These are phyloP conservation scores for Astraeus odoratus DNA, from an alignment of 768 basidiomycete genomes.

Conservation along the genomic window DNA sequence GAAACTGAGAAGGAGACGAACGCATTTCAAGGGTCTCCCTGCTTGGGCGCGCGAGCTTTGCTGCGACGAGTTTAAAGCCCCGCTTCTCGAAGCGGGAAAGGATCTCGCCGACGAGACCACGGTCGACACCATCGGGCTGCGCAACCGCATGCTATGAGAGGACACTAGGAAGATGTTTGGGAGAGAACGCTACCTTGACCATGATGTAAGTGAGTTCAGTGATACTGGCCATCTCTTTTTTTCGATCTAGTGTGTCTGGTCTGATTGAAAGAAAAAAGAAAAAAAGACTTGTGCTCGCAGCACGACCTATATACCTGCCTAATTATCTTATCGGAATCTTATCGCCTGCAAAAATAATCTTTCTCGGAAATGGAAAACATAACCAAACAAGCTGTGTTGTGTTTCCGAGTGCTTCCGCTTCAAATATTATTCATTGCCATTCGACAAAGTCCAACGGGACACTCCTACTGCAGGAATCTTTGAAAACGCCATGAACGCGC, in stretches of 20 bases:
- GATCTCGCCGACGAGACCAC: conserved; percentile 92
- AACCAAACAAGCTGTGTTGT: conserved; percentile 35
- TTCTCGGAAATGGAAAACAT: conserved; percentile 31
- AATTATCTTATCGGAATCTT: conserved; percentile 30
- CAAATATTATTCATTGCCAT: conserved; percentile 17
- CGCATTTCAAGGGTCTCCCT: conserved; percentile 88
- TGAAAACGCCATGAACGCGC: conserved; percentile 36
- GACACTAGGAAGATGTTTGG: not conserved
- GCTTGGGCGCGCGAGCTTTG: conserved; percentile 83
- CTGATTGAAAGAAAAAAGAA: conserved; percentile 15
- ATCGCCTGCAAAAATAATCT: conserved; percentile 20
- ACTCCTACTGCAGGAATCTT: no score
- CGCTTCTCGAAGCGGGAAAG: conserved; percentile 95
- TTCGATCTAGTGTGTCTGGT: conserved; percentile 25
- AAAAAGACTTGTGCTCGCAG: conserved; percentile 11
- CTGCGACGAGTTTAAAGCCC: conserved; percentile 93
- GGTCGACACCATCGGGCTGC: conserved; percentile 98
- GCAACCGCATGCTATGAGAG: conserved; percentile 1
- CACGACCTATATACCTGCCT: conserved; percentile 14
- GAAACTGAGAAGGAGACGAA: conserved; percentile 23
- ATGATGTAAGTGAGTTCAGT: conserved; percentile 97
- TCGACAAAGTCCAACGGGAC: no score
- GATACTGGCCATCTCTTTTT: conserved; percentile 41
- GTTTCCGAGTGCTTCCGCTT: conserved; percentile 16
- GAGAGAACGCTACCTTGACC: conserved; percentile 70